Conservation (phyloP, 352 stramenopile species). For the Peronospora destructor region DNA sequence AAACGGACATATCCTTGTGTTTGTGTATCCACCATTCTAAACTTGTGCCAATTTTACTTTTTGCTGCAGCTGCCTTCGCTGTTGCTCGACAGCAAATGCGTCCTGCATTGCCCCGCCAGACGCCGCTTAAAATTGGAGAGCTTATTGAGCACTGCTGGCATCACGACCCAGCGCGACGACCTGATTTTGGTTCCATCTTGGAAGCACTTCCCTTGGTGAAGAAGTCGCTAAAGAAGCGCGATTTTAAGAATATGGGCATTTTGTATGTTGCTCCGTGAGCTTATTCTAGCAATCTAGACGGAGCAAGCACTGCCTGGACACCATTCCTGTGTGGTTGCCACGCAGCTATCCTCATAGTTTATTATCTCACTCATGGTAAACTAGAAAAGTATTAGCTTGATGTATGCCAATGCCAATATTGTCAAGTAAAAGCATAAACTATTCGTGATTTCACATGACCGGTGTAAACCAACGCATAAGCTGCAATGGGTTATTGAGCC, state of each 20-base stretch:
- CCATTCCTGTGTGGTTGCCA: background rate
- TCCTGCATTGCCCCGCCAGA: constrained; percentile 77
- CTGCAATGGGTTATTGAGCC: too few relatives aligned
- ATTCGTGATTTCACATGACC: too few relatives aligned
- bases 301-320: constrained; percentile 7
- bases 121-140: constrained; percentile 70
- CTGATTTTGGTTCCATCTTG: constrained; percentile 69
- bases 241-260: constrained; percentile 83
- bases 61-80: constrained; percentile 59
- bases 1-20: constrained; percentile 1
- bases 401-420: background rate
- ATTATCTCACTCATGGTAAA: constrained; percentile 28
- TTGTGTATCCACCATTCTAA: background rate
- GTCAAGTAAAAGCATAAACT: too few relatives aligned
- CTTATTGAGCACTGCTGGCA: constrained; percentile 83
- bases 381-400: constrained; percentile 30
- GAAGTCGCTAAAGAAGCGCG: constrained; percentile 73
- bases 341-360: constrained; percentile 15
- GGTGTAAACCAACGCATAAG: too few relatives aligned
- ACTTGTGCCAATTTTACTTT: constrained; percentile 4
- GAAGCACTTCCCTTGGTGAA: constrained; percentile 77
- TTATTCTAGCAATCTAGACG: constrained; percentile 10
- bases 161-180: constrained; percentile 64
- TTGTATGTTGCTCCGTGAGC: constrained; percentile 24
- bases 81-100: constrained; percentile 81